Base-by-base conservation (phyloP, 1,139 yeast species). In the Pneumocystis jirovecii region DNA sequence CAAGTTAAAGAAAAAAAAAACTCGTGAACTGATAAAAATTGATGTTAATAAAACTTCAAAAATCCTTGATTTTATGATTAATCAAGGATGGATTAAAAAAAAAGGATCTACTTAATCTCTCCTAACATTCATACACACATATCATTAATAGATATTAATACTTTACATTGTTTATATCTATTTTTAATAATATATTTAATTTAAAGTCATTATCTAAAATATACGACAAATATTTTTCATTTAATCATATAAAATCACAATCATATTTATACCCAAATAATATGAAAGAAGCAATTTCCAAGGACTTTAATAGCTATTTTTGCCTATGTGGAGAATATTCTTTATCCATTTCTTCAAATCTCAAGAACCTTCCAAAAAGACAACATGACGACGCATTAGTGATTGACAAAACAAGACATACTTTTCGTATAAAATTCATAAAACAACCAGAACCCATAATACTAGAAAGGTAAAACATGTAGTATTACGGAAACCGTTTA, bases 1-100 rank as follows among this genome's bases (percentile, higher is more conserved):
- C 8, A 76, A 82, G 5, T 76, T 93, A 72, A 88, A 88, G 77
- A 86, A 87, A 76, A 86, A 88, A 72, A 86, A 87, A 61, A 95
- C 96, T 8, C 81, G 91, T 70, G 96, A 86, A 68, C 78, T 90
- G 67, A 77, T 89, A 67, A 88, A 89, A 72, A 86, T 93, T 67
- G 98, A 95, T 73, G 87, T 89, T 39, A 82, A 83, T 70, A 93
- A 93, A 75, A 89, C 96, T 0, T 85, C 89, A 35, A 85, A 86
- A 73, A 87, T 93, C 64, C 91, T 87, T 75, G 97, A 93, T 73
- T 93, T 93, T 73, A 91, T 93, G 75, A 89, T 87, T 68, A 85
- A 85, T 68, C 96, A 91, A 81, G 87, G 90, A 67, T 93, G 98
- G 98, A 77, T 82, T 50, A 50, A 50, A 25, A 50, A 50, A 5